phyloP scores from a whole-genome alignment of 495 filamentous ascomycete species.

The Collariella sp. region DNA sequence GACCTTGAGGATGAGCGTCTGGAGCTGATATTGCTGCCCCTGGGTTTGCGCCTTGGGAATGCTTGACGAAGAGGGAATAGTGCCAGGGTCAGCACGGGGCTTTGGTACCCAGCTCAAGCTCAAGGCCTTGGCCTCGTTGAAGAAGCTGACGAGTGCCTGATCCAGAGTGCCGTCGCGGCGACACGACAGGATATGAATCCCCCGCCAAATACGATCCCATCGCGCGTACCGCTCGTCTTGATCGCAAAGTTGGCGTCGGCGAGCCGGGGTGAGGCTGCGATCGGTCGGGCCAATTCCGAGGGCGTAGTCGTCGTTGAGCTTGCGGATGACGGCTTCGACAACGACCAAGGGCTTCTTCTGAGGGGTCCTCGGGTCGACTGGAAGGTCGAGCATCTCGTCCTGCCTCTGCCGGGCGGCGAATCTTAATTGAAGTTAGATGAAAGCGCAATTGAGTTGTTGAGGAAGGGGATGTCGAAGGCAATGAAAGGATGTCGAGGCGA shows the following conservation, averaged over 20 bases:
- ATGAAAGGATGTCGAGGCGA: not conserved
- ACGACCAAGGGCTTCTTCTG: constrained; percentile 5
- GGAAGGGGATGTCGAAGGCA: too few species aligned
- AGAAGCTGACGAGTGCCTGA: constrained; percentile 12
- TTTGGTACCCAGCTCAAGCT: constrained; percentile 20
- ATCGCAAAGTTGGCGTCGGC: constrained; percentile 7
- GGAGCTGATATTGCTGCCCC: constrained; percentile 11
- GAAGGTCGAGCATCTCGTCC: not conserved
- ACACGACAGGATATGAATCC: constrained; percentile 17
- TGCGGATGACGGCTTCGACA: constrained; percentile 7
- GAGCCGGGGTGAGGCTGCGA: constrained; percentile 10
- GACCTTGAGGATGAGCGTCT: constrained; percentile 10
- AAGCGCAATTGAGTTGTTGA: not conserved
- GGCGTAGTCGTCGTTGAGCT: constrained; percentile 20
- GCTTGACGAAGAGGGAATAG: constrained; percentile 1
- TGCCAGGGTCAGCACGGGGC: constrained; percentile 5
- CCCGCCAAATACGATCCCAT: constrained; percentile 11
- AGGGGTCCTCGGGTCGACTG: constrained; percentile 11
- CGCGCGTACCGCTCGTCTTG: constrained; percentile 9
- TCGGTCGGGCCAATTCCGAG: constrained; percentile 18
- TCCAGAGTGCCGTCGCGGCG: constrained; percentile 8
- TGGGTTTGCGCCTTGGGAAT: constrained; percentile 11
- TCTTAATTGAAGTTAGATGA: not conserved
- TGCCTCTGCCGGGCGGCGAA: not conserved
- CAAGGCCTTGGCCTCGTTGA: constrained; percentile 9